Evolutionary conservation across 352 stramenopile species (phyloP).

Genomic region (Globisporangium lucens): DNA sequence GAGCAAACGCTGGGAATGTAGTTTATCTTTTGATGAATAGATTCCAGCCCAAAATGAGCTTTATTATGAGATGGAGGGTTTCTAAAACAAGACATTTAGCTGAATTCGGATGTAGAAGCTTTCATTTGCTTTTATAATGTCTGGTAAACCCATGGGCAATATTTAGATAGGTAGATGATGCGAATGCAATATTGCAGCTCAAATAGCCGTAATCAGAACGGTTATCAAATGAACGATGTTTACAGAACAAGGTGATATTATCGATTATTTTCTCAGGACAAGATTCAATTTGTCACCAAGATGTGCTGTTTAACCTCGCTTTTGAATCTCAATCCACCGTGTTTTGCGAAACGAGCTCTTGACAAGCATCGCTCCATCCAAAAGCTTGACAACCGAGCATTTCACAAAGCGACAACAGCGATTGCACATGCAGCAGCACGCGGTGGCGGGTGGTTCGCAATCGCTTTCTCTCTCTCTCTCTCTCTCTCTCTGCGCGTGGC

Average conservation of each 20-base stretch:
- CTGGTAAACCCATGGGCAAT: neutral
- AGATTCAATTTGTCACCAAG: neutral
- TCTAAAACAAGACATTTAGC: neutral
- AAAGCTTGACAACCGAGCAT: neutral
- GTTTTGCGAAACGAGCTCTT: neutral
- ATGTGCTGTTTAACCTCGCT: neutral
- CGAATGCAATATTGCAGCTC: neutral
- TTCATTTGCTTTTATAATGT: neutral
- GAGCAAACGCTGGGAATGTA: too few species aligned
- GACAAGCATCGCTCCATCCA: neutral
- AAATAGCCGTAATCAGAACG: neutral
- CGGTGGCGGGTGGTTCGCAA: neutral
- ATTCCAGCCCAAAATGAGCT: neutral
- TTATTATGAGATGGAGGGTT: neutral
- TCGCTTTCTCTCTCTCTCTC: neutral
- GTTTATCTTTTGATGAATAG: neutral
- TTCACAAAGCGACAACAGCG: constrained; percentile 2
- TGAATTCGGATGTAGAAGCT: neutral
- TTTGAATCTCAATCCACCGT: neutral
- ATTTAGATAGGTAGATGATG: neutral
- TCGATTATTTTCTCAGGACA: neutral
- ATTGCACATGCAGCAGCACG: neutral
- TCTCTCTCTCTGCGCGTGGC: neutral
- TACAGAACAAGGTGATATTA: neutral
- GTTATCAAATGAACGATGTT: neutral